phyloP scores from a whole-genome alignment of 2,329 filamentous ascomycete genomes.

The Davidsoniella virescens region DNA sequence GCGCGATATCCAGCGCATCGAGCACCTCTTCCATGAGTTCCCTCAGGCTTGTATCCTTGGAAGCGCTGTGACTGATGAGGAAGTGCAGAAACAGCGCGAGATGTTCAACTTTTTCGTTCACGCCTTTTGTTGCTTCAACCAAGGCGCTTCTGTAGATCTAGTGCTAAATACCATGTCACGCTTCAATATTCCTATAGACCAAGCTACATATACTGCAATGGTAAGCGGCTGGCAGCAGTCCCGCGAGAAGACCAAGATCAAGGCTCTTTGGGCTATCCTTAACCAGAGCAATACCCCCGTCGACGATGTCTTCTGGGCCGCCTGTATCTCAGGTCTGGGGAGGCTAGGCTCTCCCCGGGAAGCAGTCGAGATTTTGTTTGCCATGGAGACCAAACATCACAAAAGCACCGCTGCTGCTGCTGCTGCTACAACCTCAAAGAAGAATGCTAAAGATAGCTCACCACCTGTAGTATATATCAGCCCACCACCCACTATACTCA shows the following conservation, averaged over 20 bases:
- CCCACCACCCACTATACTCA: conserved; percentile 43
- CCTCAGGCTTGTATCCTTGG: background rate
- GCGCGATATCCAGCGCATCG: conserved; percentile 3
- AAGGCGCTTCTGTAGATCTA: conserved; percentile 12
- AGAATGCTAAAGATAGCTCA: background rate
- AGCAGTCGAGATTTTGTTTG: conserved; percentile 46
- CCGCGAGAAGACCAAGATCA: conserved; percentile 41
- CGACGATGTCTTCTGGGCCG: conserved; percentile 53
- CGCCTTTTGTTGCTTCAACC: conserved; percentile 23
- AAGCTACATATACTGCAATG: conserved; percentile 55
- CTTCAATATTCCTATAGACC: conserved; percentile 34
- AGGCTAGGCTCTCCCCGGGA: conserved; percentile 33
- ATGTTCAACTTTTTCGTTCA: conserved; percentile 26
- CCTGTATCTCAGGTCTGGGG: conserved; percentile 51
- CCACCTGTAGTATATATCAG: conserved; percentile 16
- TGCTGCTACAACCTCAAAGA: background rate
- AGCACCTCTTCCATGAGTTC: conserved; percentile 9
- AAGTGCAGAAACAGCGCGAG: conserved; percentile 15
- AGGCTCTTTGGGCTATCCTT: conserved; percentile 52
- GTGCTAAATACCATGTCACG: conserved; percentile 27
- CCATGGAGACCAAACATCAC: conserved; percentile 35
- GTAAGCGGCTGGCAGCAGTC: conserved; percentile 51
- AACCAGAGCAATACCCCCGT: conserved; percentile 38
- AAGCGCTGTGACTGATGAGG: background rate
- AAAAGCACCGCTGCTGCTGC: conserved; percentile 15